These are phyloP conservation scores for Passalora sequoiae DNA, from an alignment of 2,329 filamentous ascomycete genomes.

Conservation along the genomic window DNA sequence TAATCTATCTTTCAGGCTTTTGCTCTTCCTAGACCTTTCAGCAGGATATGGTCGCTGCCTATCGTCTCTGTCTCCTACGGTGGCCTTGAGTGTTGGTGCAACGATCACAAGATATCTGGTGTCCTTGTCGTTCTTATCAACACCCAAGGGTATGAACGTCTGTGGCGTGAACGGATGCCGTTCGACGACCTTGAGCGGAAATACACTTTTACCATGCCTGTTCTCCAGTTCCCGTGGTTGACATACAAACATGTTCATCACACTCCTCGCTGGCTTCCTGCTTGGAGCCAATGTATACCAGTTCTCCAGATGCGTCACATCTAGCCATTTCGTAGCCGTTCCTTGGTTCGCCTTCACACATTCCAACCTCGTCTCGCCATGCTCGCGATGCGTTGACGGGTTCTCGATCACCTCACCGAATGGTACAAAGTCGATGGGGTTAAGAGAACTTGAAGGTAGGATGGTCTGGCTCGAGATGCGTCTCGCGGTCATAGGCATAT, in stretches of 20 bases:
- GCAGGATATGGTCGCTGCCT: constrained; percentile 28
- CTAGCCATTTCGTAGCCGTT: constrained; percentile 77
- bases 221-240: constrained; percentile 55
- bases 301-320: constrained; percentile 69
- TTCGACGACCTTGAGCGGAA: constrained; percentile 72
- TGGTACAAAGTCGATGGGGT: constrained; percentile 61
- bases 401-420: constrained; percentile 83
- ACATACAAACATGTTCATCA: constrained; percentile 88
- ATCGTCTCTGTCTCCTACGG: constrained; percentile 2
- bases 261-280: constrained; percentile 51
- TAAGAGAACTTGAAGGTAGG: constrained; percentile 58
- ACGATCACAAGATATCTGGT: constrained; percentile 78
- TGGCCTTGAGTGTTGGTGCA: constrained; percentile 64
- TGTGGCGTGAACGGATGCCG: constrained; percentile 92
- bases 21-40: constrained; percentile 35
- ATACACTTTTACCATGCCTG: constrained; percentile 36
- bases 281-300: constrained; percentile 64
- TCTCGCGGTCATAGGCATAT: constrained; percentile 20
- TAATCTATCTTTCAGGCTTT: constrained; percentile 37
- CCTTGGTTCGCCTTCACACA: constrained; percentile 71
- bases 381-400: constrained; percentile 45
- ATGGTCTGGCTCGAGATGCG: constrained; percentile 44
- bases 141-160: constrained; percentile 76
- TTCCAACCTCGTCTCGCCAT: constrained; percentile 36
- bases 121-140: constrained; percentile 43